Evolutionary conservation across 2,329 filamentous ascomycete genomes (phyloP).

Genomic region (Sclerotinia subarctica): DNA sequence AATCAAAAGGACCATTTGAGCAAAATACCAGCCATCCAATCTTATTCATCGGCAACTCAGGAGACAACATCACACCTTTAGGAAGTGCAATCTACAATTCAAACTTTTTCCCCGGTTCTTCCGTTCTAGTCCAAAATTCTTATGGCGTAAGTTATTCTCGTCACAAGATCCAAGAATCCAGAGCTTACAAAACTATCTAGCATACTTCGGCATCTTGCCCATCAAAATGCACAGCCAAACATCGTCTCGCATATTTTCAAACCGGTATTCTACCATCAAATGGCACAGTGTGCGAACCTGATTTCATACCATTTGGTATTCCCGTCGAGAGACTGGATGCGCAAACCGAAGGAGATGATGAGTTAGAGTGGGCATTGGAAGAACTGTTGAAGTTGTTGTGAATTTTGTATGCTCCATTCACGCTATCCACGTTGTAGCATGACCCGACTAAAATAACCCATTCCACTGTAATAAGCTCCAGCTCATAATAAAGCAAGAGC

Average conservation of each 20-base stretch:
- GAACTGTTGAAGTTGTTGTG: conserved; percentile 6
- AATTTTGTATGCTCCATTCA: no score
- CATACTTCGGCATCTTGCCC: not conserved
- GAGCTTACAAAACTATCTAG: not conserved
- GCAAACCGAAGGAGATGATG: not conserved
- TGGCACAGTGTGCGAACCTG: not conserved
- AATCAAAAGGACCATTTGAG: conserved; percentile 31
- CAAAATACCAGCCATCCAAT: conserved; percentile 40
- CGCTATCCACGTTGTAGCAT: no score
- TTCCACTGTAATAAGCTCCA: no score
- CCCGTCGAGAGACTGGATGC: not conserved
- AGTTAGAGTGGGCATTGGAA: not conserved
- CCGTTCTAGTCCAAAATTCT: not conserved
- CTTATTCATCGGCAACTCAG: conserved; percentile 40
- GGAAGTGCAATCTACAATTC: conserved; percentile 30
- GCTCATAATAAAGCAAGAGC: no score
- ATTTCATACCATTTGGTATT: not conserved
- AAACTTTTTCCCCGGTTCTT: not conserved
- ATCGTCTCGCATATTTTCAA: not conserved
- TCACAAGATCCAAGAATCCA: not conserved
- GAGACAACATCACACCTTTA: conserved; percentile 41
- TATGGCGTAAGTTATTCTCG: not conserved
- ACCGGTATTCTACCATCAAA: not conserved
- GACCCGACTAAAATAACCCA: no score
- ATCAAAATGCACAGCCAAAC: not conserved